These are phyloP conservation scores for Lachnellula subtilissima DNA, from an alignment of 2,329 filamentous ascomycete species.

Conservation along the genomic window DNA sequence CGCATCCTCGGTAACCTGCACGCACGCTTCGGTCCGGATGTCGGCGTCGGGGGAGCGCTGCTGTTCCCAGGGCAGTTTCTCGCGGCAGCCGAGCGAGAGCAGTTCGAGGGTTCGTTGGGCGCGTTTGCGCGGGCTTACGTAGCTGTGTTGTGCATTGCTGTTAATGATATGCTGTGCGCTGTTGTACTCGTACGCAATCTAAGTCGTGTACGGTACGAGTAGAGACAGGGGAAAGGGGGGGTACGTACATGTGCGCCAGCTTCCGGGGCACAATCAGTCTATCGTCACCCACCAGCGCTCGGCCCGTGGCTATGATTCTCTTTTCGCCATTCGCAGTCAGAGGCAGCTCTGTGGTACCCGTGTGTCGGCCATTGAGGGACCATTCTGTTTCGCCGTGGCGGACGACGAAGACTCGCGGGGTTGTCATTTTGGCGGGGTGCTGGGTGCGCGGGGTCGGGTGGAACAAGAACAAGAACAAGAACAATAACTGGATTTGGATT, in stretches of 20 bases:
- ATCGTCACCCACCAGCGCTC: slow-evolving; percentile 78
- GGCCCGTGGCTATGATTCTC: slow-evolving; percentile 69
- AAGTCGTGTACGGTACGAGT: neutral
- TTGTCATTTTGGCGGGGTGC: slow-evolving; percentile 30
- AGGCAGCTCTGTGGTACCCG: slow-evolving; percentile 79
- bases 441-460: too few relatives aligned
- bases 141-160: slow-evolving; percentile 41
- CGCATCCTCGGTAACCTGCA: slow-evolving; percentile 67
- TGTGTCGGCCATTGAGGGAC: slow-evolving; percentile 83
- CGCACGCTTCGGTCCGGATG: slow-evolving; percentile 51
- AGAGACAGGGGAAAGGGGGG: neutral
- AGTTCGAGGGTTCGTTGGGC: slow-evolving; percentile 89
- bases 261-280: slow-evolving; percentile 78
- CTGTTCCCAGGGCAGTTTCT: slow-evolving; percentile 65
- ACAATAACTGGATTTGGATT: too few relatives aligned
- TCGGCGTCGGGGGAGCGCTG: slow-evolving; percentile 38
- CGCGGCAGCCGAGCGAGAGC: slow-evolving; percentile 66
- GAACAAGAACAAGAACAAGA: too few relatives aligned
- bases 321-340: slow-evolving; percentile 78
- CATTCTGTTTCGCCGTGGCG: slow-evolving; percentile 95
- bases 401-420: slow-evolving; percentile 73
- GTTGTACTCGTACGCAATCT: neutral
- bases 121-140: slow-evolving; percentile 79
- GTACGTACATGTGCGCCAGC: slow-evolving; percentile 71
- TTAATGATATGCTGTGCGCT: neutral